Base-by-base conservation (phyloP, 2,329 filamentous ascomycete genomes). In the Aspergillus vadensis region DNA sequence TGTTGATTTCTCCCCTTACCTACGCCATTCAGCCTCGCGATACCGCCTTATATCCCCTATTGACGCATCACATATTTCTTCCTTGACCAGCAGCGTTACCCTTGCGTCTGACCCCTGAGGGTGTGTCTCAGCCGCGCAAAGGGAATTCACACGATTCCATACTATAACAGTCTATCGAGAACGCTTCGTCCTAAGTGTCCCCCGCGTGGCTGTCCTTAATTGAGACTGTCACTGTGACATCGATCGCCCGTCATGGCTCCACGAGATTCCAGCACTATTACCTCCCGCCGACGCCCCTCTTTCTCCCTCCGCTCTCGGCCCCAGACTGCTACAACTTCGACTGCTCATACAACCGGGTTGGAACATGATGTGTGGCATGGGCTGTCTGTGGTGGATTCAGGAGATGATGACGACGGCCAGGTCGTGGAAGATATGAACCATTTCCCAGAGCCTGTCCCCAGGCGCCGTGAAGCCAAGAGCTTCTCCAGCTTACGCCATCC, bases 401-500 rank as follows among this genome's bases (percentile, higher is more conserved):
- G 61, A 36, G 61, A 69, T 27, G 63, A 66, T 30, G 65, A 69
- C 49, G 65, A 69, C 50, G 69, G 57, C 1, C 64, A 68, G 5
- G 72, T 69, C 1, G 47, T 76, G 48, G 73, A 77, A 56, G 74
- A 76, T 32, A 70, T 70, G 52, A 68, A 68, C 38, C 67, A 69
- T 19, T 73, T 76, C 21, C 69, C 73, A 3, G 69, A 73, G 27
- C 69, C 70, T 8, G 63, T 63, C 14, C 70, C 70, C n/a, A 67
- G 70, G n/a, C 74, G 71, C 23, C 75, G 73, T 36, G 63, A 67
- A 43, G 68, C 76, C 54, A 79, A 76, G 66, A 79, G 76, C 61
- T 79, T 80, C 64, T 79, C 77, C 39, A 76, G 67, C 39, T 64
- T 80, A 56, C 74, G 76, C 50, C 76, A 79, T 60, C 74, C 76